A percentile compares a stretch with the other conserved stretches of the same genome.
These are phyloP conservation scores for Colletotrichum somersetense DNA, from an alignment of 2,329 filamentous ascomycete species.

Conservation along the genomic window DNA sequence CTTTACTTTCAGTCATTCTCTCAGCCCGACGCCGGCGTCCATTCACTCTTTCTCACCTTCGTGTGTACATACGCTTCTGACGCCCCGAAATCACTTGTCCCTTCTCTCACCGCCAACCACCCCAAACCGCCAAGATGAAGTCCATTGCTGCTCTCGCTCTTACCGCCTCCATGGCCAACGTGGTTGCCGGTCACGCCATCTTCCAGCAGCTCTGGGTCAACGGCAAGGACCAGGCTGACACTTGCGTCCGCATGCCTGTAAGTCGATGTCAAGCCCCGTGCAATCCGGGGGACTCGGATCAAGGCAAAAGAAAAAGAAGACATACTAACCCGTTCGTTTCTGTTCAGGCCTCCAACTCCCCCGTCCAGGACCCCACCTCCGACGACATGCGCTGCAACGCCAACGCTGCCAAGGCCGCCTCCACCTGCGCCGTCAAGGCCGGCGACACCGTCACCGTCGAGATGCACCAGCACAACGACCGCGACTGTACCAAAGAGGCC, in stretches of 20 bases:
- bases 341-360: conserved; percentile 52
- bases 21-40: conserved; percentile 41
- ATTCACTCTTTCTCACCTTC: conserved; percentile 39
- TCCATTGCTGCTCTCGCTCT: conserved; percentile 35
- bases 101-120: conserved; percentile 26
- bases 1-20: conserved; percentile 40
- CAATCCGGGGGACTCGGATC: too few species aligned
- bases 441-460: conserved; percentile 58
- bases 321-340: not conserved
- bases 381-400: conserved; percentile 59
- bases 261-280: not conserved
- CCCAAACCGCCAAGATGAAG: conserved; percentile 37
- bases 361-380: conserved; percentile 55
- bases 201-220: conserved; percentile 64
- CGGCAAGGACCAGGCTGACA: conserved; percentile 45
- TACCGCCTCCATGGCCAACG: conserved; percentile 40
- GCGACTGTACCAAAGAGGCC: conserved; percentile 60
- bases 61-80: conserved; percentile 35
- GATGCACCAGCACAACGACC: conserved; percentile 60
- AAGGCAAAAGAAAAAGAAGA: not conserved
- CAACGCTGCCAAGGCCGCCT: conserved; percentile 51
- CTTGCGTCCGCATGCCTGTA: conserved; percentile 42
- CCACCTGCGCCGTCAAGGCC: conserved; percentile 46
- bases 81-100: conserved; percentile 34
- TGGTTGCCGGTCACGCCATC: conserved; percentile 58